Evolutionary conservation across 257 asterid species (phyloP).

Genomic region (Ballota nigra): DNA sequence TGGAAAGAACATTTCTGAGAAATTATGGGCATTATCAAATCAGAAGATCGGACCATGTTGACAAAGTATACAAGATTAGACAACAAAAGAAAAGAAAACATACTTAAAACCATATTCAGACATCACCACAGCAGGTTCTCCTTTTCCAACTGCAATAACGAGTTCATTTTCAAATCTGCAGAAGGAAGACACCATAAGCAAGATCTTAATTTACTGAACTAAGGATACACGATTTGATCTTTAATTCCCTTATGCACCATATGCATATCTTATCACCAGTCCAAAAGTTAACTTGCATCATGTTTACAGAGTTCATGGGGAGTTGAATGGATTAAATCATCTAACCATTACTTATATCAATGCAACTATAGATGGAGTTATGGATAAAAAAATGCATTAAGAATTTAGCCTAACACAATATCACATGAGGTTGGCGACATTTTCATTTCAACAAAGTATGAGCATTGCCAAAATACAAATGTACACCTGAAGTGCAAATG

Average conservation of each 20-base stretch:
- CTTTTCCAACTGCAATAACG: slow-evolving; percentile 81
- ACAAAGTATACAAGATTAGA: slow-evolving; percentile 15
- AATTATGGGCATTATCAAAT: slow-evolving; percentile 26
- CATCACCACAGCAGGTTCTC: slow-evolving; percentile 84
- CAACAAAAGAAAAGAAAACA: slow-evolving; percentile 17
- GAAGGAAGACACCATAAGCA: slow-evolving; percentile 6
- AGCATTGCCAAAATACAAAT: neutral
- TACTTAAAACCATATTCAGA: slow-evolving; percentile 91
- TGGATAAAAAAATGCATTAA: neutral
- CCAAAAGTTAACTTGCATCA: neutral
- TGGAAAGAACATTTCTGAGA: slow-evolving; percentile 70
- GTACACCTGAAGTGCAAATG: neutral
- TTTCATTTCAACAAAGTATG: neutral
- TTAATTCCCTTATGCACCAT: neutral
- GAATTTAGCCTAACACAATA: neutral
- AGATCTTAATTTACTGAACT: slow-evolving; percentile 6
- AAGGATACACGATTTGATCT: neutral
- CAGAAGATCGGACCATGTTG: slow-evolving; percentile 13
- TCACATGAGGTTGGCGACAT: neutral
- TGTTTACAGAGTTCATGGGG: slow-evolving; percentile 8
- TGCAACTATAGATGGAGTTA: neutral
- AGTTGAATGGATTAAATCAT: slow-evolving; percentile 9
- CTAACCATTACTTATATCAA: slow-evolving; percentile 7
- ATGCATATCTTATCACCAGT: slow-evolving; percentile 13
- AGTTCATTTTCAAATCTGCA: slow-evolving; percentile 72